Conservation (phyloP, 2,329 filamentous ascomycete species). For the Talaromyces sp. region DNA sequence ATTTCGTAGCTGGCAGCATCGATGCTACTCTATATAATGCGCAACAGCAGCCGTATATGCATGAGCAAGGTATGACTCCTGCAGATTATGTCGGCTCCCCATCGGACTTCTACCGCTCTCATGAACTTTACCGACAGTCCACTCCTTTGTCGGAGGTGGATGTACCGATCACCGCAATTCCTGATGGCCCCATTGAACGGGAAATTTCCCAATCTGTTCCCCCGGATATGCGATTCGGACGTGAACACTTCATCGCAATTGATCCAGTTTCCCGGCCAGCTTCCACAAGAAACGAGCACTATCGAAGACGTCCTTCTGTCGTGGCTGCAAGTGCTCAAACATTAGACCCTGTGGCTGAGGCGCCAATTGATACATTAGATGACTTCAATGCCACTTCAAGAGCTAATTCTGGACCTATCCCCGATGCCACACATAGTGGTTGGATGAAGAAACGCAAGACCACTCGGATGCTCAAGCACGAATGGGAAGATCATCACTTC, state of each 20-base stretch:
- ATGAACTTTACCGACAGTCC: slow-evolving; percentile 57
- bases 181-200: slow-evolving; percentile 69
- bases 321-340: no score
- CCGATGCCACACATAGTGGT: slow-evolving; percentile 69
- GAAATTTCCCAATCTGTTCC: slow-evolving; percentile 87
- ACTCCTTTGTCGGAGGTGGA: slow-evolving; percentile 91
- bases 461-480: slow-evolving; percentile 81
- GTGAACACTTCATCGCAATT: no score
- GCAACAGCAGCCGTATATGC: no score
- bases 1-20: slow-evolving; percentile 20
- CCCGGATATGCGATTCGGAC: slow-evolving; percentile 91
- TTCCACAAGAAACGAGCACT: no score
- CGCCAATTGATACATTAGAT: slow-evolving; percentile 36
- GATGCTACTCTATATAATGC: slow-evolving; percentile 13
- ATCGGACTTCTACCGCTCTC: slow-evolving; percentile 57
- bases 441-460: slow-evolving; percentile 95
- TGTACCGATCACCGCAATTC: slow-evolving; percentile 73
- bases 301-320: no score
- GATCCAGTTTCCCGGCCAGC: no score
- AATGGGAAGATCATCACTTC: slow-evolving; percentile 92
- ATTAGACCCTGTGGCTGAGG: no score
- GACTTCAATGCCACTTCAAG: slow-evolving; percentile 17
- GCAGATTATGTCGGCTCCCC: slow-evolving; percentile 57
- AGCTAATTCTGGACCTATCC: slow-evolving; percentile 22
- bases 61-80: no score